Conservation (phyloP, 2,329 filamentous ascomycete genomes). For the Thermoascus crustaceus region DNA sequence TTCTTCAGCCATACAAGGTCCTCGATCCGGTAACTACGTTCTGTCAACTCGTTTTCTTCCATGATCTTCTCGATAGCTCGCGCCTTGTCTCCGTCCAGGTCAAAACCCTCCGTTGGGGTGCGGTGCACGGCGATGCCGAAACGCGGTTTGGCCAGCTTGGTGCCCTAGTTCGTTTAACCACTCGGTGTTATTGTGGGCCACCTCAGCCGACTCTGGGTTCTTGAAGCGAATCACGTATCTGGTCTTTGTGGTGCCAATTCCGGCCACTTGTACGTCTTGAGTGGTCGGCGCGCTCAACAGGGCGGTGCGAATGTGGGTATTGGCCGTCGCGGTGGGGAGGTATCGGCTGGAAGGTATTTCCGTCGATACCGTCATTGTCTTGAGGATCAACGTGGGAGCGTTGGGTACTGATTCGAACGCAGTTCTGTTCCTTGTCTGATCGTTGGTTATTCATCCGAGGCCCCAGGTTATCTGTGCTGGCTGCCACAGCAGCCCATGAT, state of each 20-base stretch:
- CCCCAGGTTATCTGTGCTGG: no score
- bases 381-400: slow-evolving; percentile 4
- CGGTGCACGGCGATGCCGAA: slow-evolving; percentile 11
- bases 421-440: slow-evolving; percentile 10
- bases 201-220: slow-evolving; percentile 12
- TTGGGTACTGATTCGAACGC: slow-evolving; percentile 11
- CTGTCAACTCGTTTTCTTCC: slow-evolving; percentile 11
- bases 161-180: slow-evolving; percentile 15
- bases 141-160: slow-evolving; percentile 12
- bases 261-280: slow-evolving; percentile 16
- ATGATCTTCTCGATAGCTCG: slow-evolving; percentile 11
- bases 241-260: slow-evolving; percentile 13
- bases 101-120: slow-evolving; percentile 8
- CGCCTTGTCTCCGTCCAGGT: slow-evolving; percentile 7
- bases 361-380: slow-evolving; percentile 6
- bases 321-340: slow-evolving; percentile 8
- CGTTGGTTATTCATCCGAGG: no score
- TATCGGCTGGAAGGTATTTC: slow-evolving; percentile 7
- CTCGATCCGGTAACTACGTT: slow-evolving; percentile 14
- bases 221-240: slow-evolving; percentile 18
- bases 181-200: slow-evolving; percentile 13
- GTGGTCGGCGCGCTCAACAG: slow-evolving; percentile 6
- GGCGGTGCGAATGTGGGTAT: slow-evolving; percentile 10
- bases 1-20: slow-evolving; percentile 20
- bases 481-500: no score